A percentile compares a stretch with the other conserved stretches of the same genome.
Evolutionary conservation across 139 green algal species (phyloP).

Genomic region (Nannochloris sp.): DNA sequence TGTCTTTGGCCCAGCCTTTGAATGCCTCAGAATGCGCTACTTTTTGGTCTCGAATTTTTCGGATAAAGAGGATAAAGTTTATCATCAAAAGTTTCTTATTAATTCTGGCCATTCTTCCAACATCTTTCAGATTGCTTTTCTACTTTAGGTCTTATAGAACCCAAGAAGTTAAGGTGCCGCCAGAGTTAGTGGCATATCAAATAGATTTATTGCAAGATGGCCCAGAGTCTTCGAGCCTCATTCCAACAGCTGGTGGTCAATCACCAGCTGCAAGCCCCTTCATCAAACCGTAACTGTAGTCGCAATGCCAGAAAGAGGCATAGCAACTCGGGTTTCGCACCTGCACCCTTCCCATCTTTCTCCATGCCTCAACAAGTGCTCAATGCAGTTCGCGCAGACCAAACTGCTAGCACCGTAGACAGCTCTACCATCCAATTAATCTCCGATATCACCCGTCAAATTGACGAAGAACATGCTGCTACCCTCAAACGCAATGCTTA

Average conservation of each 20-base stretch:
- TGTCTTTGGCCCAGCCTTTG: no score
- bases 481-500: background rate
- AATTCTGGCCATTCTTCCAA: background rate
- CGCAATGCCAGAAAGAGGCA: background rate
- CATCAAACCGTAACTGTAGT: slow-evolving; percentile 6
- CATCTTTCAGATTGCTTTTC: no score
- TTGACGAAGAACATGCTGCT: slow-evolving; percentile 34
- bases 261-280: slow-evolving; percentile 15
- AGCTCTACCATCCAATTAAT: slow-evolving; percentile 44
- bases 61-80: no score
- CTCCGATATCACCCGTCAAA: slow-evolving; percentile 37
- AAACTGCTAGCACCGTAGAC: slow-evolving; percentile 29
- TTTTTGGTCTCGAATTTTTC: no score
- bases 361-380: background rate
- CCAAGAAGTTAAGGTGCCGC: no score
- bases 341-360: background rate
- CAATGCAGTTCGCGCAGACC: slow-evolving; percentile 40
- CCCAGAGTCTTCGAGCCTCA: background rate
- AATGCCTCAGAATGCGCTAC: no score
- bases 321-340: background rate
- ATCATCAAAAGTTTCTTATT: background rate
- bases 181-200: no score
- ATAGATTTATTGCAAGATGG: background rate
- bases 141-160: no score
- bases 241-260: slow-evolving; percentile 13